These are phyloP conservation scores for Suillus bovinus DNA, from an alignment of 768 basidiomycete species.

Conservation along the genomic window DNA sequence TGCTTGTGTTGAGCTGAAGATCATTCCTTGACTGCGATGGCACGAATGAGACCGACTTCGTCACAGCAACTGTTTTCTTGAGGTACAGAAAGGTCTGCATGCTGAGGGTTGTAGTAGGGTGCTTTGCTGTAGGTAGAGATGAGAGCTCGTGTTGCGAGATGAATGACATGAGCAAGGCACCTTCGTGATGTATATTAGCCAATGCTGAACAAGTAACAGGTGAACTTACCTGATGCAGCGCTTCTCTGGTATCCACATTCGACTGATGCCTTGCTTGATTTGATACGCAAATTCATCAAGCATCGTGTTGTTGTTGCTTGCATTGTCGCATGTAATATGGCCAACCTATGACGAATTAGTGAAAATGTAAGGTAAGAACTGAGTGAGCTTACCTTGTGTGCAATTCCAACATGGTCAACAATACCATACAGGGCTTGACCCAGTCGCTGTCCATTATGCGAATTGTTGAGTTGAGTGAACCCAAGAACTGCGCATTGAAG, in stretches of 20 bases:
- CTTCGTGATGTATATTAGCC: slow-evolving; percentile 18
- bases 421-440: slow-evolving; percentile 34
- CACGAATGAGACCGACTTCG: slow-evolving; percentile 19
- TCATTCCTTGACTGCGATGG: background rate
- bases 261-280: background rate
- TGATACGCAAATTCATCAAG: slow-evolving; percentile 25
- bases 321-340: slow-evolving; percentile 40
- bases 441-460: slow-evolving; percentile 37
- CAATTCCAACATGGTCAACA: no score
- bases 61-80: slow-evolving; percentile 12
- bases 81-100: slow-evolving; percentile 17
- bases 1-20: slow-evolving; percentile 26
- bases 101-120: slow-evolving; percentile 24
- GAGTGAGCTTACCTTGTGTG: no score
- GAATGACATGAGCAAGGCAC: slow-evolving; percentile 34
- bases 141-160: slow-evolving; percentile 35
- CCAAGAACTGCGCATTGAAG: slow-evolving; percentile 34
- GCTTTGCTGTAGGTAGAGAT: slow-evolving; percentile 29
- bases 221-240: slow-evolving; percentile 13
- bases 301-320: slow-evolving; percentile 38
- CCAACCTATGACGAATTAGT: no score
- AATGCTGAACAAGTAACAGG: no score
- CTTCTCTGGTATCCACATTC: background rate
- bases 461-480: slow-evolving; percentile 38
- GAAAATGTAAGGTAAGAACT: no score